Evolutionary conservation across 768 basidiomycete genomes (phyloP).

Genomic region (Boletus fagicola): DNA sequence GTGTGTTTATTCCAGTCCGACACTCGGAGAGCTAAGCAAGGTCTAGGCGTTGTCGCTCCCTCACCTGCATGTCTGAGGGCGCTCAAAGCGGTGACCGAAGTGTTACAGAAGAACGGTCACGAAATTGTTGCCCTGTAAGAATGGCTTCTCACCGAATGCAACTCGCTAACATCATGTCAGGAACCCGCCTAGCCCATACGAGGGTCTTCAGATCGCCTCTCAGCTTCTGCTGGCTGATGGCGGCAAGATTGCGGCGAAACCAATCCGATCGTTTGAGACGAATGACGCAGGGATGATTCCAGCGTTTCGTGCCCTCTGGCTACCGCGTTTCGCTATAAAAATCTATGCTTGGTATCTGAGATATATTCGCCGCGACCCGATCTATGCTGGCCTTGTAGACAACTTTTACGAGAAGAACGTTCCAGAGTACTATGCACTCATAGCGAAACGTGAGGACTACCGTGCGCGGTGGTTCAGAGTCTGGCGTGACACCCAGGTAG

Average conservation of each 20-base stretch:
- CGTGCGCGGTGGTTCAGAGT: constrained; percentile 40
- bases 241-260: constrained; percentile 37
- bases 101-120: constrained; percentile 46
- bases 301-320: constrained; percentile 39
- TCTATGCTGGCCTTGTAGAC: constrained; percentile 54
- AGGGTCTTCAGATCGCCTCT: constrained; percentile 51
- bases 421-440: constrained; percentile 48
- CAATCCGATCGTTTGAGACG: constrained; percentile 40
- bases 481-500: constrained; percentile 29
- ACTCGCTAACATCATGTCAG: constrained; percentile 9
- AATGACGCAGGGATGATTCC: constrained; percentile 49
- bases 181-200: constrained; percentile 46
- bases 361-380: constrained; percentile 49
- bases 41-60: constrained; percentile 52
- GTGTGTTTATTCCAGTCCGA: not conserved
- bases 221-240: constrained; percentile 53
- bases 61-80: constrained; percentile 63
- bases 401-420: constrained; percentile 49
- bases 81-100: constrained; percentile 44
- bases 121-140: constrained; percentile 52
- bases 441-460: constrained; percentile 45
- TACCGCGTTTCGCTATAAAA: constrained; percentile 47
- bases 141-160: not conserved
- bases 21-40: not conserved
- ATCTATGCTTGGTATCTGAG: constrained; percentile 52